A percentile compares a stretch with the other conserved stretches of the same genome.
Conservation (phyloP, 2,329 filamentous ascomycete genomes). For the Aureobasidium sp. region DNA sequence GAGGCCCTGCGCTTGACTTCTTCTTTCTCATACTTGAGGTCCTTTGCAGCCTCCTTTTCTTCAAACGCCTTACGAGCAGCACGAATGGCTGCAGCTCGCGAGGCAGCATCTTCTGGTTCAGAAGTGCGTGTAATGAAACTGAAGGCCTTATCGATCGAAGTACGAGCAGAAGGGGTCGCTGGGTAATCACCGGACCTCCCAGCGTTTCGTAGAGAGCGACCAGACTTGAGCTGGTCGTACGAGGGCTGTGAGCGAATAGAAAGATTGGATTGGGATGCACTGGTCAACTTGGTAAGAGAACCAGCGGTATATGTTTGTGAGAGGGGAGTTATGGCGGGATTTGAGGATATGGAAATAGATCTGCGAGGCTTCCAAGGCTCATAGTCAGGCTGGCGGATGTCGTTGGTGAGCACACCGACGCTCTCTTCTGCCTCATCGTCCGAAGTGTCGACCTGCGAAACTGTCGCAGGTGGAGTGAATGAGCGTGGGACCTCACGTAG, state of each 20-base stretch:
- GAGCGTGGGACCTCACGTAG: constrained; percentile 42
- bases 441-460: constrained; percentile 40
- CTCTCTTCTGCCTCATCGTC: constrained; percentile 34
- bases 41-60: constrained; percentile 50
- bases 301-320: constrained; percentile 26
- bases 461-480: constrained; percentile 45
- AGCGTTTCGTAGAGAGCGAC: constrained; percentile 41
- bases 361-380: constrained; percentile 29
- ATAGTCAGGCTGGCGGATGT: constrained; percentile 30
- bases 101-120: constrained; percentile 33
- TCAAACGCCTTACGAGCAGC: constrained; percentile 49
- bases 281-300: constrained; percentile 39
- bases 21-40: constrained; percentile 45
- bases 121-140: constrained; percentile 37
- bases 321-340: constrained; percentile 19
- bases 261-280: constrained; percentile 44
- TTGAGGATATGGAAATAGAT: constrained; percentile 35
- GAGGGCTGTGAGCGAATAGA: constrained; percentile 30
- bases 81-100: constrained; percentile 47
- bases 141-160: constrained; percentile 49
- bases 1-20: constrained; percentile 37
- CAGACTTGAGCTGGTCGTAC: constrained; percentile 11
- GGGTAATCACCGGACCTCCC: constrained; percentile 40
- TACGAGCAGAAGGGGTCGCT: constrained; percentile 43
- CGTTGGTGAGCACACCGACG: constrained; percentile 37